Evolutionary conservation across 495 filamentous ascomycete species (phyloP), one percentile per base, ranked within the genome.

Genomic region (Penicillium riverlandense): DNA sequence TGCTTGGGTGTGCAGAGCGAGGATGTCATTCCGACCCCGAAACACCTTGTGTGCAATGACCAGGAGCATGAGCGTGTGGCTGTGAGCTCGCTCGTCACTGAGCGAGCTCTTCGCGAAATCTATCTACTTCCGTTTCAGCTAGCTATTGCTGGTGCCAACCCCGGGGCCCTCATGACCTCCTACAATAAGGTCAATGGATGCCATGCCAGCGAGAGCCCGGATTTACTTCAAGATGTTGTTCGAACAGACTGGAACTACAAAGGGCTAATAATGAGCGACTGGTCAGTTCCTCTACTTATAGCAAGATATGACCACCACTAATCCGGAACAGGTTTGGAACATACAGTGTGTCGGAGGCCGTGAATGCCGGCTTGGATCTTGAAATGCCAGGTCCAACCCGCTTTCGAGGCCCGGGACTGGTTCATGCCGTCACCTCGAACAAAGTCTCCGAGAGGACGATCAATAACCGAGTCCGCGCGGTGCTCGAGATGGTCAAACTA

Each of bases 151-250:
- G 72, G 79, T 14, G 61, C 68, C 1, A 59, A 74, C 29, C 82
- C 83, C 1, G 71, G 66, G 30, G 76, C 79, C 1, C 66, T 88
- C 30, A 89, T 90, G 86, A 84, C 80, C 22, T 72, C 77, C 29
- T 90, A 89, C 49, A 88, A 87, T 44, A 79, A 82, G 38, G 71
- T 90, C 28, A 88, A 90, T 58, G 86, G 85, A 0, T 63, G 64
- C 2, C 84, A 85, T 54, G 81, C 78, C 11, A 77, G 75, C 49
- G 81, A 84, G 63, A 84, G 80, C 44, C 58, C 66, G 3, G 61
- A 67, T 16, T 48, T 85, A 2, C 49, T 89, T 4, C 66, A 75
- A 22, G 65, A 75, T 27, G 75, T 88, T 22, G 56, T 90, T 32
- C 73, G 86, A 13, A 70, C 74, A 7, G 84, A 89, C 54, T 87